These are phyloP conservation scores for Aspergillus unguis DNA, from an alignment of 2,329 filamentous ascomycete genomes.

Conservation along the genomic window DNA sequence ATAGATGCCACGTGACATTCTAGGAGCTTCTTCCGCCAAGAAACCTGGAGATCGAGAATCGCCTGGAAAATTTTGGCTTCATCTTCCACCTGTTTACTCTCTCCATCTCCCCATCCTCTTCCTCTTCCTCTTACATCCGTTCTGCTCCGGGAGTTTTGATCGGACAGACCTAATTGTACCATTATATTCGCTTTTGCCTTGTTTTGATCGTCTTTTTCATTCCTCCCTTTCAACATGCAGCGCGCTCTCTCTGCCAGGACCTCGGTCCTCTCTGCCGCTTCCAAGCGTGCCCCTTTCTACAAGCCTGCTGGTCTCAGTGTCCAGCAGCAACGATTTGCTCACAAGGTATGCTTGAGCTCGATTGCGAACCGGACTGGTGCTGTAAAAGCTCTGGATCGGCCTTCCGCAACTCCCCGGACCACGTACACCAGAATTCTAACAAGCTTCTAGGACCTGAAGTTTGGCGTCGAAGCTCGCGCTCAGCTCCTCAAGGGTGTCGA, in stretches of 20 bases:
- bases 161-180: slow-evolving; percentile 30
- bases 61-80: slow-evolving; percentile 42
- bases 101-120: slow-evolving; percentile 29
- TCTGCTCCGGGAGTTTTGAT: slow-evolving; percentile 32
- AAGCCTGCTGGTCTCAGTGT: slow-evolving; percentile 65
- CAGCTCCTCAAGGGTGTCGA: slow-evolving; percentile 90
- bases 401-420: slow-evolving; percentile 23
- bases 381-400: slow-evolving; percentile 4
- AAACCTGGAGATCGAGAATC: slow-evolving; percentile 40
- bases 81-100: slow-evolving; percentile 32
- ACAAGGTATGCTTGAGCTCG: slow-evolving; percentile 68
- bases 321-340: slow-evolving; percentile 92
- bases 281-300: slow-evolving; percentile 55
- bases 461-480: slow-evolving; percentile 90
- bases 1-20: slow-evolving; percentile 38
- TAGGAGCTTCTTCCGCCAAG: slow-evolving; percentile 44
- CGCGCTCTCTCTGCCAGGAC: slow-evolving; percentile 84
- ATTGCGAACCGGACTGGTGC: background rate
- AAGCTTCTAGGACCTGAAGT: slow-evolving; percentile 79
- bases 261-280: slow-evolving; percentile 67
- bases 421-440: slow-evolving; percentile 27
- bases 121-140: slow-evolving; percentile 27
- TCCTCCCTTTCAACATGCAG: slow-evolving; percentile 69
- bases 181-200: slow-evolving; percentile 22
- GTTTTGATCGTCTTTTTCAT: slow-evolving; percentile 23